Percentiles rank a stretch among this genome's conserved stretches.
These are phyloP conservation scores for Cubamyces sp. DNA, from an alignment of 768 basidiomycete species.

Conservation along the genomic window DNA sequence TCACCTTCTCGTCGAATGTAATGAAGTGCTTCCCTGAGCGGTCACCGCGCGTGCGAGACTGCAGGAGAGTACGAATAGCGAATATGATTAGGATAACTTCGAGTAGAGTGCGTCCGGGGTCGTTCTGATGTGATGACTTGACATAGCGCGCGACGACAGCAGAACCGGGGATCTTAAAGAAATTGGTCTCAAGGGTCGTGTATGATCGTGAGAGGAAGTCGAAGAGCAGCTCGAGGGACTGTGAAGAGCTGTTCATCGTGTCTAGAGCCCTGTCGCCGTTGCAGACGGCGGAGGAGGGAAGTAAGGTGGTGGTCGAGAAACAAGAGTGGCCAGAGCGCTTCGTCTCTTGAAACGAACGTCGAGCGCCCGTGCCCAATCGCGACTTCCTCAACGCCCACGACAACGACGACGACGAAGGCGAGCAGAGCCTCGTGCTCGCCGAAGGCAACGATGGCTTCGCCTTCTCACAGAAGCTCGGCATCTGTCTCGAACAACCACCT, in stretches of 20 bases:
- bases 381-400: constrained; percentile 25
- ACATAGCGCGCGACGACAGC: constrained; percentile 89
- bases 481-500: constrained; percentile 34
- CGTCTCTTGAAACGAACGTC: constrained; percentile 2
- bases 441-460: constrained; percentile 34
- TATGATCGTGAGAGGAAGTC: constrained; percentile 66
- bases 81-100: constrained; percentile 89
- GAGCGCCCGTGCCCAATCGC: constrained; percentile 20
- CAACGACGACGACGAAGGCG: constrained; percentile 36
- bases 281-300: neutral
- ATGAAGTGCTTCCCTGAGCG: constrained; percentile 87
- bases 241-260: constrained; percentile 42
- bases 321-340: constrained; percentile 19
- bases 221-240: constrained; percentile 57
- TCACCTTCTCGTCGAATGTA: constrained; percentile 86
- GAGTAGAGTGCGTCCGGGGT: constrained; percentile 89
- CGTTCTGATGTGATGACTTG: constrained; percentile 93
- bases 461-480: constrained; percentile 31
- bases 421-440: constrained; percentile 32
- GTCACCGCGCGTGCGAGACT: constrained; percentile 87
- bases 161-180: constrained; percentile 80
- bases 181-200: constrained; percentile 61
- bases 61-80: constrained; percentile 87
- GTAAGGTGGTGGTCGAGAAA: constrained; percentile 17
- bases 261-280: constrained; percentile 6